Conservation (phyloP, 2,329 filamentous ascomycete genomes). For the Volutella citrinella region DNA sequence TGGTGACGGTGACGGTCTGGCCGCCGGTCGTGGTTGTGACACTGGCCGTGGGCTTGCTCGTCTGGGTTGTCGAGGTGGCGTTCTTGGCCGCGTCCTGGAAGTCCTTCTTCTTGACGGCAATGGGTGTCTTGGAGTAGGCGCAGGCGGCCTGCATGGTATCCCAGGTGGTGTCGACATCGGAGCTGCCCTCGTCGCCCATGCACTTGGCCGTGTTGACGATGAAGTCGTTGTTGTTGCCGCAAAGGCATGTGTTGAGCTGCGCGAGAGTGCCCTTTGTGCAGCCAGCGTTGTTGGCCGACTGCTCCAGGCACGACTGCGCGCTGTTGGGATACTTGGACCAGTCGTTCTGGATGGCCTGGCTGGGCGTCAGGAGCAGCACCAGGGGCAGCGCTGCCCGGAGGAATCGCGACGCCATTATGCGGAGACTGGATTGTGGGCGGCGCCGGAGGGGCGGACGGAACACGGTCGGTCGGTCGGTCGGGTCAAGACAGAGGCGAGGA, state of each 20-base stretch:
- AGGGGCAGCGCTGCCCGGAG: conserved; percentile 22
- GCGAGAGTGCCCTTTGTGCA: conserved; percentile 39
- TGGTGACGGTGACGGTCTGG: conserved; percentile 12
- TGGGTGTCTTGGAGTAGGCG: conserved; percentile 38
- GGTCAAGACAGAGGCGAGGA: too few species aligned
- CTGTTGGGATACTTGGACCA: conserved; percentile 33
- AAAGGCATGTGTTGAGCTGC: conserved; percentile 48
- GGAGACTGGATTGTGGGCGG: background rate
- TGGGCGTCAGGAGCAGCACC: conserved; percentile 21
- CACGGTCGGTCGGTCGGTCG: background rate
- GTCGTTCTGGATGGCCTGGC: conserved; percentile 25
- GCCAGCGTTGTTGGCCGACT: conserved; percentile 35
- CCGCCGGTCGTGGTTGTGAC: conserved; percentile 13
- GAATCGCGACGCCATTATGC: conserved; percentile 26
- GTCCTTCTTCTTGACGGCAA: conserved; percentile 38
- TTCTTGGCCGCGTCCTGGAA: conserved; percentile 33
- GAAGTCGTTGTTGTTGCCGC: conserved; percentile 47
- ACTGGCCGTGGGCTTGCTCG: conserved; percentile 4
- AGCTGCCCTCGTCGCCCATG: conserved; percentile 32
- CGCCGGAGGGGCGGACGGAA: background rate
- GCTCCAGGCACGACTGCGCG: conserved; percentile 39
- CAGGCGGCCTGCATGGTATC: conserved; percentile 43
- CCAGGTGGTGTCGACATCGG: conserved; percentile 42
- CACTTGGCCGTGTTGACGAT: conserved; percentile 46
- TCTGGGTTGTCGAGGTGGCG: conserved; percentile 3